A percentile compares a stretch with the other conserved stretches of the same genome.
Evolutionary conservation across 345 rosid species (phyloP).

Genomic region (Chamaenerion angustifolium): DNA sequence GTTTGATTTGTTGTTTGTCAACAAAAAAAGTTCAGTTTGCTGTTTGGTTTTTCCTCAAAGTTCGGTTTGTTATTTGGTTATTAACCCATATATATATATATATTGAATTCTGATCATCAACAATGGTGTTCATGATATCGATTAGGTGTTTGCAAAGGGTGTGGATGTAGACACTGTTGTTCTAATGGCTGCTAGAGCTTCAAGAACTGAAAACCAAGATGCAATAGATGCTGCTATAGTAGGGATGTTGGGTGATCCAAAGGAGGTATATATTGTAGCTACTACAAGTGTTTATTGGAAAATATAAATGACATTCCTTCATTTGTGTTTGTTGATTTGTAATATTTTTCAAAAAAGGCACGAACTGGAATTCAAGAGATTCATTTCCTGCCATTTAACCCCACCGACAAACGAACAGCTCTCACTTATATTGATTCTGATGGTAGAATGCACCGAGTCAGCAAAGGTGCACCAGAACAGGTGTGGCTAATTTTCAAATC

Average conservation of each 20-base stretch:
- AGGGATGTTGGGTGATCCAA: slow-evolving; percentile 57
- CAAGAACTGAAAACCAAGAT: slow-evolving; percentile 52
- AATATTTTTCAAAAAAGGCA: slow-evolving; percentile 21
- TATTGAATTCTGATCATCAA: no score
- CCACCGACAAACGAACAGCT: slow-evolving; percentile 52
- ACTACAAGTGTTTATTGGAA: not conserved
- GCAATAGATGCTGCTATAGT: slow-evolving; percentile 54
- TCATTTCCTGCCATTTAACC: slow-evolving; percentile 56
- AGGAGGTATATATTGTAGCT: slow-evolving; percentile 26
- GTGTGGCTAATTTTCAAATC: slow-evolving; percentile 7
- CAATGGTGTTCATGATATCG: no score
- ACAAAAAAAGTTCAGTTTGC: no score
- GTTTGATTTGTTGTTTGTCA: no score
- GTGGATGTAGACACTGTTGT: slow-evolving; percentile 30
- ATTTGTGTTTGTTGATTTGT: no score
- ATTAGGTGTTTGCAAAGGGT: slow-evolving; percentile 38
- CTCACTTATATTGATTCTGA: slow-evolving; percentile 34
- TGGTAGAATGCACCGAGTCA: slow-evolving; percentile 50
- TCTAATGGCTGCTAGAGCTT: slow-evolving; percentile 57
- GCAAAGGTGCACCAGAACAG: slow-evolving; percentile 67
- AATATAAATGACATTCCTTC: not conserved
- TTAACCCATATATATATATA: no score
- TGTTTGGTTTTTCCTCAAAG: no score
- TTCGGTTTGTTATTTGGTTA: no score
- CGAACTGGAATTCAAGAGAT: slow-evolving; percentile 47